These are phyloP conservation scores for Podaxis mareebaensis DNA, from an alignment of 768 basidiomycete species.

Conservation along the genomic window DNA sequence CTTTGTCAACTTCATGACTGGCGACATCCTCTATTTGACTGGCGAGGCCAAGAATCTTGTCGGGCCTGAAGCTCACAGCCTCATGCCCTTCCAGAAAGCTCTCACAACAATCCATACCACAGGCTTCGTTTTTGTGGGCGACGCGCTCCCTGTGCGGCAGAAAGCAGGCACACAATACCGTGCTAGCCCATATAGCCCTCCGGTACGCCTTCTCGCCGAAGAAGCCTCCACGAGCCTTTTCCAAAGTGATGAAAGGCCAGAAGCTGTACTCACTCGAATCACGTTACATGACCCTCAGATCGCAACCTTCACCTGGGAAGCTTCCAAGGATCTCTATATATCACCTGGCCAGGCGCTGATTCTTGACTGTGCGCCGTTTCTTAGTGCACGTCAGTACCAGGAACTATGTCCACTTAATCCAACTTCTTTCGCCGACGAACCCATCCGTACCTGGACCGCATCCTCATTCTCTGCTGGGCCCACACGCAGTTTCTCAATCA, in stretches of 20 bases:
- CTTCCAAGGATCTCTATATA: conserved; percentile 33
- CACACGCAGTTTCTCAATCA: conserved; percentile 39
- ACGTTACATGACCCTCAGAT: conserved; percentile 47
- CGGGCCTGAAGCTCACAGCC: conserved; percentile 42
- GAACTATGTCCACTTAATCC: conserved; percentile 52
- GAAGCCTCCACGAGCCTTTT: conserved; percentile 36
- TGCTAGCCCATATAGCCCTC: conserved; percentile 59
- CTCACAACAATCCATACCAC: conserved; percentile 51
- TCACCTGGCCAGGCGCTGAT: conserved; percentile 54
- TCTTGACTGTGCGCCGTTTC: conserved; percentile 53
- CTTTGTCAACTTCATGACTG: conserved; percentile 51
- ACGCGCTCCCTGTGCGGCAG: conserved; percentile 57
- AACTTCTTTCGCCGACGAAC: conserved; percentile 55
- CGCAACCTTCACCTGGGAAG: conserved; percentile 54
- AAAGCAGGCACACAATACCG: not conserved
- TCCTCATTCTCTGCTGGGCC: conserved; percentile 34
- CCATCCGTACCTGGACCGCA: conserved; percentile 66
- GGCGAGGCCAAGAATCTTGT: conserved; percentile 52
- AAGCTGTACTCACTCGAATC: conserved; percentile 39
- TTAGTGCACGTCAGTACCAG: conserved; percentile 46
- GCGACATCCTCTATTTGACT: conserved; percentile 63
- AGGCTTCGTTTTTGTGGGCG: conserved; percentile 51
- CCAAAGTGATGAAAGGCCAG: conserved; percentile 27
- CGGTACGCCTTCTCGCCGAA: conserved; percentile 50
- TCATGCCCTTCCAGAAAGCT: conserved; percentile 58